These are phyloP conservation scores for Globisporangium nodosum DNA, from an alignment of 352 stramenopile species.

Conservation along the genomic window DNA sequence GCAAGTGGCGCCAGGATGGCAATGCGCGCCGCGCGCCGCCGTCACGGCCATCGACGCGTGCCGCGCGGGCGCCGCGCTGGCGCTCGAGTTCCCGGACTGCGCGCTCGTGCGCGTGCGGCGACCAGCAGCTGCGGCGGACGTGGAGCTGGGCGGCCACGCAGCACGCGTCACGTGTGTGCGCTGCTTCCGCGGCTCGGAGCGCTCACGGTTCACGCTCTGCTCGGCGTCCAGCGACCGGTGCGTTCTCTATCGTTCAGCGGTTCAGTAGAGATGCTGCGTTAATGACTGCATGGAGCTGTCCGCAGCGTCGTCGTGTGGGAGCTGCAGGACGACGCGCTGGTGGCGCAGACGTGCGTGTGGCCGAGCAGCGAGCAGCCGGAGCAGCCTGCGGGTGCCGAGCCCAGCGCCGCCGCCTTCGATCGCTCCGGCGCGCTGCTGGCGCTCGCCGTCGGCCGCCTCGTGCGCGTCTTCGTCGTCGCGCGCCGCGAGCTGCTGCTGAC, in stretches of 20 bases:
- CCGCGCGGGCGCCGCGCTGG: constrained; percentile 32
- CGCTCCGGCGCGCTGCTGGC: constrained; percentile 54
- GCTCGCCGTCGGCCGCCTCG: constrained; percentile 36
- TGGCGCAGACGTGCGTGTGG: constrained; percentile 33
- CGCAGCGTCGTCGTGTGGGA: constrained; percentile 63
- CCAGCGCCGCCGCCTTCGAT: constrained; percentile 56
- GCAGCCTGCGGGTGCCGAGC: constrained; percentile 22
- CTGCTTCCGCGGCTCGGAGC: constrained; percentile 16
- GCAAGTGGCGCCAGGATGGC: constrained; percentile 39
- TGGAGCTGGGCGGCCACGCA: constrained; percentile 49
- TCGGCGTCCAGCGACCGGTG: constrained; percentile 69
- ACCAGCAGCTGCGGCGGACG: constrained; percentile 10
- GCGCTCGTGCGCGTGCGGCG: constrained; percentile 34
- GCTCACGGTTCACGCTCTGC: constrained; percentile 24
- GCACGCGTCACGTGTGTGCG: constrained; percentile 36
- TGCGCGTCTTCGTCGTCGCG: constrained; percentile 56
- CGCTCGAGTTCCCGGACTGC: constrained; percentile 44
- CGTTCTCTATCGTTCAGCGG: background rate
- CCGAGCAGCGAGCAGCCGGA: constrained; percentile 11
- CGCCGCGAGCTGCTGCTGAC: constrained; percentile 49
- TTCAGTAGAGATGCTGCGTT: background rate
- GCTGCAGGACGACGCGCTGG: constrained; percentile 20
- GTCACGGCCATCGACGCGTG: constrained; percentile 32
- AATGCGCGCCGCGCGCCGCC: constrained; percentile 35
- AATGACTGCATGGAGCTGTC: background rate